A percentile compares a stretch with the other conserved stretches of the same genome.
These are phyloP conservation scores for Alternaria longipes DNA, from an alignment of 2,329 filamentous ascomycete species.

Conservation along the genomic window DNA sequence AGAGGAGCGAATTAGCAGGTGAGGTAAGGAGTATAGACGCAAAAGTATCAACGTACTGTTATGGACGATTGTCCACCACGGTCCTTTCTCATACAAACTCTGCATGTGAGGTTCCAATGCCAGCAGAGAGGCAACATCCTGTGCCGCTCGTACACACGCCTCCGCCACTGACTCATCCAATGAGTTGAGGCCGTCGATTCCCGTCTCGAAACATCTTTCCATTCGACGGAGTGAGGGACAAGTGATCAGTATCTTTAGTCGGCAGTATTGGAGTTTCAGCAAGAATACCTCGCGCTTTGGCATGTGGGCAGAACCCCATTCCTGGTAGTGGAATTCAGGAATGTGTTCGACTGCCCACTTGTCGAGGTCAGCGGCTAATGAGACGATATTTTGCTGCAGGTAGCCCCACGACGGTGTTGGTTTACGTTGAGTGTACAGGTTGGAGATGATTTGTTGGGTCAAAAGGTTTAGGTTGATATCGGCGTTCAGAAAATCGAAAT, in stretches of 20 bases:
- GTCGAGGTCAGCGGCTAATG: conserved; percentile 37
- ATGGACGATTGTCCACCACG: conserved; percentile 52
- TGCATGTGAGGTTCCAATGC: conserved; percentile 29
- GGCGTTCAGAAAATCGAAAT: conserved; percentile 12
- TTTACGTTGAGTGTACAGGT: conserved; percentile 42
- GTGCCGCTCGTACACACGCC: conserved; percentile 45
- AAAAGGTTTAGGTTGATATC: conserved; percentile 10
- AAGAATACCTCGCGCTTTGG: conserved; percentile 15
- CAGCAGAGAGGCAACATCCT: conserved; percentile 38
- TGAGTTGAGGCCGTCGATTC: conserved; percentile 33
- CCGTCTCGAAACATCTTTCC: conserved; percentile 37
- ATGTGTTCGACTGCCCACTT: conserved; percentile 34
- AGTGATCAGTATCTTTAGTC: conserved; percentile 44
- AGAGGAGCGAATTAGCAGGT: too few relatives aligned
- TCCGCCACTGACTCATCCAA: conserved; percentile 42
- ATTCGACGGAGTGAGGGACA: conserved; percentile 49
- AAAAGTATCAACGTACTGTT: too few relatives aligned
- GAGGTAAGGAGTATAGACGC: too few relatives aligned
- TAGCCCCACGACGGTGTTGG: conserved; percentile 41
- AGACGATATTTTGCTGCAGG: conserved; percentile 37
- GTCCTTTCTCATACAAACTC: conserved; percentile 28
- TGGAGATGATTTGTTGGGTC: conserved; percentile 20
- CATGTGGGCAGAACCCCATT: too few relatives aligned
- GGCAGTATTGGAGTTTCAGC: conserved; percentile 41
- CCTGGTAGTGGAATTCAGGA: not conserved